A percentile compares a stretch with the other conserved stretches of the same genome.
These are phyloP conservation scores for Ceratocystis cubensis DNA, from an alignment of 2,329 filamentous ascomycete genomes.

Conservation along the genomic window DNA sequence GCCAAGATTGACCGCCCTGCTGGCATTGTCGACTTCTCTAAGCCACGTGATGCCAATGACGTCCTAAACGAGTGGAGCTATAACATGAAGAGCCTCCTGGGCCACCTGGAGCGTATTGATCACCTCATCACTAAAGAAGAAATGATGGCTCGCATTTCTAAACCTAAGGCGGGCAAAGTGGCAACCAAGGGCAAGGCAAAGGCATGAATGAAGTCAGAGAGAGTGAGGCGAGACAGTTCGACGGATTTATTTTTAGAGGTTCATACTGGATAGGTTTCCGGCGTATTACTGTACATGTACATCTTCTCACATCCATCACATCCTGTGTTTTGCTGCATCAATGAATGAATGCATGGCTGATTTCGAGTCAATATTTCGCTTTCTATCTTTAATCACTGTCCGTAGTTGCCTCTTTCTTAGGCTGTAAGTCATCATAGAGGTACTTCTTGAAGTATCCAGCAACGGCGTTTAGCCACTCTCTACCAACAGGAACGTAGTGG, in stretches of 20 bases:
- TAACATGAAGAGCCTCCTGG: slow-evolving; percentile 90
- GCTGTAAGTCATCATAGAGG: slow-evolving; percentile 23
- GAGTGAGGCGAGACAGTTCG: background rate
- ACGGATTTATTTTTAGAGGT: slow-evolving; percentile 22
- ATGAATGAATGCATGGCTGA: background rate
- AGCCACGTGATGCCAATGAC: slow-evolving; percentile 88
- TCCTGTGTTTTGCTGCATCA: background rate
- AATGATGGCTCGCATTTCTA: slow-evolving; percentile 89
- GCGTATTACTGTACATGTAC: slow-evolving; percentile 28
- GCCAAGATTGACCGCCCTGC: slow-evolving; percentile 95
- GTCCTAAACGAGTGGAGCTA: slow-evolving; percentile 96
- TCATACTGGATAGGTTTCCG: slow-evolving; percentile 26
- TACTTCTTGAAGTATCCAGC: slow-evolving; percentile 53
- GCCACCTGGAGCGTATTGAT: slow-evolving; percentile 79
- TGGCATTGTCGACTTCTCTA: slow-evolving; percentile 82
- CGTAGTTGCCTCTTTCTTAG: slow-evolving; percentile 12
- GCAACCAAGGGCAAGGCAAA: slow-evolving; percentile 27
- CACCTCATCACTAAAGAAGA: slow-evolving; percentile 99
- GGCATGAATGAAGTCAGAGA: slow-evolving; percentile 23
- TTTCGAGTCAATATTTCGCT: background rate
- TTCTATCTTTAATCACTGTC: background rate
- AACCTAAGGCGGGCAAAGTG: slow-evolving; percentile 28
- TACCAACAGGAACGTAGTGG: slow-evolving; percentile 75
- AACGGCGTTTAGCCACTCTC: slow-evolving; percentile 66
- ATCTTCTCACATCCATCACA: slow-evolving; percentile 25